These are phyloP conservation scores for Teratosphaeria pseudoeucalypti DNA, from an alignment of 2,329 filamentous ascomycete species.

Conservation along the genomic window DNA sequence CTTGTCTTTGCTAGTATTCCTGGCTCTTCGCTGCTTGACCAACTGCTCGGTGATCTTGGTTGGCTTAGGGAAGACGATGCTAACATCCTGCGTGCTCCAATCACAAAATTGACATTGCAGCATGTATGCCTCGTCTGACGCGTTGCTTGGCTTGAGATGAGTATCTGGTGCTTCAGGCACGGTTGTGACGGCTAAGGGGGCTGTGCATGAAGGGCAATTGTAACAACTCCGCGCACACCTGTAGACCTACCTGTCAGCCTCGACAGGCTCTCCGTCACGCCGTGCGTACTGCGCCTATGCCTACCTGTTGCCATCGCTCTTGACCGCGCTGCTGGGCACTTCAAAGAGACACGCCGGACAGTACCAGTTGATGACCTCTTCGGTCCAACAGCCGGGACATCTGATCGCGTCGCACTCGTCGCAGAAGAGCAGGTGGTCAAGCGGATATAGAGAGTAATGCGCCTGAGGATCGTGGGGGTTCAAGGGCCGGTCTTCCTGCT, in stretches of 20 bases:
- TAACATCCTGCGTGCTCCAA: slow-evolving; percentile 85
- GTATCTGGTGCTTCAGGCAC: slow-evolving; percentile 43
- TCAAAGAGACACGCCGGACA: slow-evolving; percentile 95
- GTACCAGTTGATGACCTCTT: slow-evolving; percentile 91
- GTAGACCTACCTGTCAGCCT: slow-evolving; percentile 4
- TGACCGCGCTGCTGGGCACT: slow-evolving; percentile 83
- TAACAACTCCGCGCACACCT: slow-evolving; percentile 79
- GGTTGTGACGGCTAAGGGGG: slow-evolving; percentile 64
- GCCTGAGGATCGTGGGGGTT: slow-evolving; percentile 75
- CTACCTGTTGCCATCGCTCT: slow-evolving; percentile 86
- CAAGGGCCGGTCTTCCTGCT: slow-evolving; percentile 62
- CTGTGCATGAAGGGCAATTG: slow-evolving; percentile 81
- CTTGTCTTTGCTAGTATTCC: slow-evolving; percentile 30
- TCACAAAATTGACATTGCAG: slow-evolving; percentile 83
- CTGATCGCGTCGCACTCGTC: slow-evolving; percentile 95
- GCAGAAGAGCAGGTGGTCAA: slow-evolving; percentile 91
- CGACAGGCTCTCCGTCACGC: neutral
- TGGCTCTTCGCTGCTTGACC: slow-evolving; percentile 19
- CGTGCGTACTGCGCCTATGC: slow-evolving; percentile 14
- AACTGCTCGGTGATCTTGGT: slow-evolving; percentile 72
- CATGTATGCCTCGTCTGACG: slow-evolving; percentile 44
- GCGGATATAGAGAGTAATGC: slow-evolving; percentile 84
- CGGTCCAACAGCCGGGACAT: slow-evolving; percentile 80
- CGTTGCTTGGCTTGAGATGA: slow-evolving; percentile 11
- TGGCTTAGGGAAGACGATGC: slow-evolving; percentile 74